These are phyloP conservation scores for Comarum palustre DNA, from an alignment of 306 rosid genomes.

Conservation along the genomic window DNA sequence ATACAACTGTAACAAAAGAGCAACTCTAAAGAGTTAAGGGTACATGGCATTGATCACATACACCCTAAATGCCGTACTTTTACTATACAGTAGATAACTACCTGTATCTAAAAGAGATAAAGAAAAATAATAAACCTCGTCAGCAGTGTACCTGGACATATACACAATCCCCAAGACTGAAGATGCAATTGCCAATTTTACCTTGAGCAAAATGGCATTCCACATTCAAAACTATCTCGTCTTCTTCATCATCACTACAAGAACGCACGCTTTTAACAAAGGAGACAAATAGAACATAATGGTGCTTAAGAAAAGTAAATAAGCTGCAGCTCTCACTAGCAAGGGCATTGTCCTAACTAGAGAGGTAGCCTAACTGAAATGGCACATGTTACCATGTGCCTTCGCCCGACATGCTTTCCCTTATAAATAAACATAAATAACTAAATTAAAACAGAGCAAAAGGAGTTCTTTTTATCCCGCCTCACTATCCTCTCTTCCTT, in stretches of 20 bases:
- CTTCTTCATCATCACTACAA: conserved; percentile 72
- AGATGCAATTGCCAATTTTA: conserved; percentile 43
- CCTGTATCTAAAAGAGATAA: background rate
- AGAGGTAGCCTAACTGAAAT: background rate
- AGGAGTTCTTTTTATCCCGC: background rate
- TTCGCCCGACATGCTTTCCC: background rate
- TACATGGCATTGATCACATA: background rate
- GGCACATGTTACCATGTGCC: background rate
- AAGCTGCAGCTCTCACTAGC: background rate
- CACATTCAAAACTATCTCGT: conserved; percentile 63
- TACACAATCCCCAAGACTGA: conserved; percentile 83
- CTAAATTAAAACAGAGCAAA: background rate
- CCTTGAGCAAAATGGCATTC: conserved; percentile 80
- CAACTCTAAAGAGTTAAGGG: conserved; percentile 5
- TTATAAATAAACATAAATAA: background rate
- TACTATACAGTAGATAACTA: background rate
- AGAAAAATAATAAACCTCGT: background rate
- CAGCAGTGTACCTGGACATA: conserved; percentile 50
- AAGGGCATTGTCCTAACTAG: background rate
- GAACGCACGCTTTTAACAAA: conserved; percentile 17
- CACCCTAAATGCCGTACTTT: background rate
- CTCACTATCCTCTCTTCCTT: background rate
- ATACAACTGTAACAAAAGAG: background rate
- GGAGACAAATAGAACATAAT: conserved; percentile 13
- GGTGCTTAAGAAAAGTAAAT: background rate